phyloP scores from a whole-genome alignment of 2,329 filamentous ascomycete species.

The Rhytidhysteron rufulum region DNA sequence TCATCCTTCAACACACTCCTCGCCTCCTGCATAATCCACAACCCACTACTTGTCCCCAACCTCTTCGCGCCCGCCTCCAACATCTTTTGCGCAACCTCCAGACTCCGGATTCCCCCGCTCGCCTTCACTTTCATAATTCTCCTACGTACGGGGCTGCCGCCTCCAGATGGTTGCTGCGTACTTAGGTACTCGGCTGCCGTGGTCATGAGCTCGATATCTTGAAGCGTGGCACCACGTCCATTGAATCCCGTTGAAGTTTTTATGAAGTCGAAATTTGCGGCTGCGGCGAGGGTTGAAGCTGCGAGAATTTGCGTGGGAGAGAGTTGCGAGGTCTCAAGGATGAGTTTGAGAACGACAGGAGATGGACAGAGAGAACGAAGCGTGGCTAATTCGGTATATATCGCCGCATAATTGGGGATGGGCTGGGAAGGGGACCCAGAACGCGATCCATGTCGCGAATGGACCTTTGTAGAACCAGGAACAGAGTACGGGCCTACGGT shows the following conservation, averaged over 20 bases:
- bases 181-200: slow-evolving; percentile 44
- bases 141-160: slow-evolving; percentile 13
- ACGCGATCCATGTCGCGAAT: slow-evolving; percentile 15
- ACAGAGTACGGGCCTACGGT: slow-evolving; percentile 15
- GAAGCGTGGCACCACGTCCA: slow-evolving; percentile 50
- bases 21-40: slow-evolving; percentile 53
- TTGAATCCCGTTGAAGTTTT: slow-evolving; percentile 60
- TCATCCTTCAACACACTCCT: slow-evolving; percentile 17
- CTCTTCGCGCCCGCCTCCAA: slow-evolving; percentile 54
- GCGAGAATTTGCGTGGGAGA: slow-evolving; percentile 49
- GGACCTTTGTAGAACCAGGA: slow-evolving; percentile 7
- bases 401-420: slow-evolving; percentile 42
- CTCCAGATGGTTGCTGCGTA: slow-evolving; percentile 20
- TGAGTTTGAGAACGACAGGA: slow-evolving; percentile 50
- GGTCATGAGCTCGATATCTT: slow-evolving; percentile 54
- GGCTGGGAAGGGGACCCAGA: background rate
- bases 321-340: slow-evolving; percentile 57
- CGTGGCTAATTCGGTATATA: slow-evolving; percentile 52
- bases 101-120: slow-evolving; percentile 52
- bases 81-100: slow-evolving; percentile 52
- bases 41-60: slow-evolving; percentile 54
- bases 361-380: slow-evolving; percentile 47
- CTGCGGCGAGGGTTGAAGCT: slow-evolving; percentile 48
- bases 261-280: slow-evolving; percentile 55
- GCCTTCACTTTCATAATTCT: slow-evolving; percentile 53